A percentile compares a stretch with the other conserved stretches of the same genome.
These are phyloP conservation scores for Phtheirospermum japonicum DNA, from an alignment of 257 asterid species.

Conservation along the genomic window DNA sequence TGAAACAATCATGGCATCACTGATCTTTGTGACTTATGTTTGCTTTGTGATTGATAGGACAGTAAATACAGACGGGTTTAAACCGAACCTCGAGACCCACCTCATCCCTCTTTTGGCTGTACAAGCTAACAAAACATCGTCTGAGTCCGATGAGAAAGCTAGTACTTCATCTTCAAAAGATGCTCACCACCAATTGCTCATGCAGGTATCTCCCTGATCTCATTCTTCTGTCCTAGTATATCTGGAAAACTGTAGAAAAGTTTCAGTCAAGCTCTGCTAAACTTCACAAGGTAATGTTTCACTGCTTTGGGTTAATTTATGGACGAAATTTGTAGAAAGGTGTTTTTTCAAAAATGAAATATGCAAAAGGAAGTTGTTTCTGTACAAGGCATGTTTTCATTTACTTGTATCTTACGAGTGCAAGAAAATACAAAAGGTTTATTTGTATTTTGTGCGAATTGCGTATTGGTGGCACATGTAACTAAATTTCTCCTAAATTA, in stretches of 20 bases:
- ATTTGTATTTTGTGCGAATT: background rate
- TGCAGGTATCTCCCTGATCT: constrained; percentile 60
- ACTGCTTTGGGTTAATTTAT: background rate
- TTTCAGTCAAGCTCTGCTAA: constrained; percentile 21
- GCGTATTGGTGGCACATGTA: background rate
- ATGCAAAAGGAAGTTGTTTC: background rate
- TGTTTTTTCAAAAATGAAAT: too few relatives aligned
- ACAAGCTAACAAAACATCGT: constrained; percentile 49
- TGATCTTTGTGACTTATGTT: constrained; percentile 33
- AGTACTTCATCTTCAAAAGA: constrained; percentile 50
- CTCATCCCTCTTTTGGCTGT: constrained; percentile 83
- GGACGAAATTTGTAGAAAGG: background rate
- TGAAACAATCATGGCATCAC: constrained; percentile 18
- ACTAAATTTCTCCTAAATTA: background rate
- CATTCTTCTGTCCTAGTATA: constrained; percentile 21
- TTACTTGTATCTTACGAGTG: background rate
- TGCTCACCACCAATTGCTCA: constrained; percentile 75
- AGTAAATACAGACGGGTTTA: constrained; percentile 93
- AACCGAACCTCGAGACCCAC: constrained; percentile 95
- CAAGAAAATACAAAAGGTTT: background rate
- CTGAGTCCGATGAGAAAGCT: constrained; percentile 50
- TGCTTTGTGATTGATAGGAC: constrained; percentile 56
- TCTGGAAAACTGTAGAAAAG: constrained; percentile 10
- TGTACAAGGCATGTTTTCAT: background rate
- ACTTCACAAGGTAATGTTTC: background rate